Evolutionary conservation across 2,329 filamentous ascomycete species (phyloP).

Genomic region (Hirsutella minnesotensis): DNA sequence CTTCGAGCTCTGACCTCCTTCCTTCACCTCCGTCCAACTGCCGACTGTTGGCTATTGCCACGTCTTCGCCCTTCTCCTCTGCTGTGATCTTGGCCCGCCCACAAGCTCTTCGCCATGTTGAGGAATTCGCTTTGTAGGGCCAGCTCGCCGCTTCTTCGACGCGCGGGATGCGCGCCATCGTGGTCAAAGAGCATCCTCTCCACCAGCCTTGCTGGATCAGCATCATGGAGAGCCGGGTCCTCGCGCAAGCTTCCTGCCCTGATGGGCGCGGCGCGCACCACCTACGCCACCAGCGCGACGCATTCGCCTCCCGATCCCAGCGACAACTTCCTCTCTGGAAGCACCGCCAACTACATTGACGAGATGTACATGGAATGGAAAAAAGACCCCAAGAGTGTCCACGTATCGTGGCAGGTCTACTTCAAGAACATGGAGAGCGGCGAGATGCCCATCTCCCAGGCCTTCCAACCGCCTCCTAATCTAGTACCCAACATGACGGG

Average conservation of each 20-base stretch:
- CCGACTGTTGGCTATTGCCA: not conserved
- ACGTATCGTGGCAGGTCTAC: constrained; percentile 98
- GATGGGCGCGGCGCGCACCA: constrained; percentile 35
- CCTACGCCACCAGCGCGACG: constrained; percentile 41
- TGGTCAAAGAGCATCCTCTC: constrained; percentile 30
- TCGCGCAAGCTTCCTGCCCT: constrained; percentile 27
- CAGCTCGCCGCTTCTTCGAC: constrained; percentile 49
- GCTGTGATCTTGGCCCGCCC: not conserved
- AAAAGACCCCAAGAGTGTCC: constrained; percentile 81
- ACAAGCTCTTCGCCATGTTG: constrained; percentile 48
- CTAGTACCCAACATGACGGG: constrained; percentile 74
- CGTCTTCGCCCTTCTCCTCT: not conserved
- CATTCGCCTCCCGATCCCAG: constrained; percentile 60
- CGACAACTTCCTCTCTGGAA: constrained; percentile 93
- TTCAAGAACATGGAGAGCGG: constrained; percentile 99
- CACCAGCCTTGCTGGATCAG: constrained; percentile 24
- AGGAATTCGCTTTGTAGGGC: constrained; percentile 55
- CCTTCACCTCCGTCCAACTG: constrained; percentile 7
- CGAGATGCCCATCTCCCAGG: constrained; percentile 94
- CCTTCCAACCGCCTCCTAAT: constrained; percentile 90
- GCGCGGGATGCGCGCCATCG: constrained; percentile 35
- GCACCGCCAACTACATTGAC: constrained; percentile 97
- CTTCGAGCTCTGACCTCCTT: constrained; percentile 9
- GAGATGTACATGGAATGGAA: constrained; percentile 99
- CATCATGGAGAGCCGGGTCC: constrained; percentile 32